Conservation (phyloP, 345 rosid species). For the Noccaea caerulescens region DNA sequence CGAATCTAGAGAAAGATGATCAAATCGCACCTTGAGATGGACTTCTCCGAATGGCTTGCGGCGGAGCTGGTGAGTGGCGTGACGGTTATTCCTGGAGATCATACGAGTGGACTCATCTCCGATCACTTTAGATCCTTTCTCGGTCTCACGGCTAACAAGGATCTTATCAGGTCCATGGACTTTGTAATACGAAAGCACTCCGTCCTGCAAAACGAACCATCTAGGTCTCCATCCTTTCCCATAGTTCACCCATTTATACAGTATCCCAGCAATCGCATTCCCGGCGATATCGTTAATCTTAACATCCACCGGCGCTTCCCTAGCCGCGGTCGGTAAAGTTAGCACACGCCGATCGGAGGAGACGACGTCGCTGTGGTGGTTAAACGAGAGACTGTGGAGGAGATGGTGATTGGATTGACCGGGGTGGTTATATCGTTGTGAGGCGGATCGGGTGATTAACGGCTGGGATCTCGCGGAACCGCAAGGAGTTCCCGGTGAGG, state of each 20-base stretch:
- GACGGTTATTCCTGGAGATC: slow-evolving; percentile 46
- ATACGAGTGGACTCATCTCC: slow-evolving; percentile 78
- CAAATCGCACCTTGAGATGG: slow-evolving; percentile 75
- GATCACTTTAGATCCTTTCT: slow-evolving; percentile 77
- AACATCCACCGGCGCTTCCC: slow-evolving; percentile 63
- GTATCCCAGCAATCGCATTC: slow-evolving; percentile 80
- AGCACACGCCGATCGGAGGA: slow-evolving; percentile 30
- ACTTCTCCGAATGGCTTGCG: slow-evolving; percentile 90
- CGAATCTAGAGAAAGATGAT: background rate
- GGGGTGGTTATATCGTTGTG: slow-evolving; percentile 21
- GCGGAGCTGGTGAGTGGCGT: slow-evolving; percentile 38
- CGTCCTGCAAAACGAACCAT: slow-evolving; percentile 94
- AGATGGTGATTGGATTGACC: slow-evolving; percentile 27
- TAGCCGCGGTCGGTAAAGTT: slow-evolving; percentile 28
- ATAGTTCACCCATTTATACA: slow-evolving; percentile 95
- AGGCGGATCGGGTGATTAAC: slow-evolving; percentile 42
- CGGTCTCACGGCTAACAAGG: slow-evolving; percentile 71
- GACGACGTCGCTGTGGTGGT: slow-evolving; percentile 33
- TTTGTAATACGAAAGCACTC: slow-evolving; percentile 89
- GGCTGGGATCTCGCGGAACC: slow-evolving; percentile 42
- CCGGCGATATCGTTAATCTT: slow-evolving; percentile 84
- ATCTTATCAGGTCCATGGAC: slow-evolving; percentile 92
- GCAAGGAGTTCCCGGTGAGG: slow-evolving; percentile 30
- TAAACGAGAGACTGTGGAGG: slow-evolving; percentile 37
- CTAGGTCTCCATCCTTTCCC: slow-evolving; percentile 96